These are phyloP conservation scores for Phytopythium sindhum DNA, from an alignment of 352 stramenopile species.

Conservation along the genomic window DNA sequence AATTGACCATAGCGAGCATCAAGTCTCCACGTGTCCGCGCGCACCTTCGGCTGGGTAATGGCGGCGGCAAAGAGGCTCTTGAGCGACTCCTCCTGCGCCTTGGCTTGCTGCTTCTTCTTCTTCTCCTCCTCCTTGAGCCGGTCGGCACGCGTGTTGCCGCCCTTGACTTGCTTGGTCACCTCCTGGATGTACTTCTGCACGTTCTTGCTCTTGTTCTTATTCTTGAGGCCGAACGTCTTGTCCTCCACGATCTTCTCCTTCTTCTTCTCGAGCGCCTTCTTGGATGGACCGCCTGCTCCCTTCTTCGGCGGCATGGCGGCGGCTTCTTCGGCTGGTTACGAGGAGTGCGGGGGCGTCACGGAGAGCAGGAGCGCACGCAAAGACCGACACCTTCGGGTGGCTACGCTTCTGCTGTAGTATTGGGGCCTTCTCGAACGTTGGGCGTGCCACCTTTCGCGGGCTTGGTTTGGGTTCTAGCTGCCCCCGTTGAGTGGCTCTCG, in stretches of 20 bases:
- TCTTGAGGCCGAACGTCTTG: conserved; percentile 99
- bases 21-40: too few species aligned
- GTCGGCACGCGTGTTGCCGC: conserved; percentile 69
- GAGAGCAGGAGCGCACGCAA: background rate
- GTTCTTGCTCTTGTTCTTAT: conserved; percentile 99
- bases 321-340: background rate
- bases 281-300: conserved; percentile 45
- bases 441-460: too few species aligned
- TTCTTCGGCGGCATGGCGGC: conserved; percentile 78
- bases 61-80: conserved; percentile 82
- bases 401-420: background rate
- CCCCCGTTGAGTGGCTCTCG: background rate
- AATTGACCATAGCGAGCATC: too few species aligned
- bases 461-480: too few species aligned
- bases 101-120: conserved; percentile 77
- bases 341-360: background rate
- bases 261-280: conserved; percentile 89
- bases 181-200: conserved; percentile 93
- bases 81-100: conserved; percentile 82
- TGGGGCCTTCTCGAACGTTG: background rate
- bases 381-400: background rate
- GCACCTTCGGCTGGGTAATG: conserved; percentile 85
- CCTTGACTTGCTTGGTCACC: conserved; percentile 89
- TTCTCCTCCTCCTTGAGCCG: conserved; percentile 72
- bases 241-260: conserved; percentile 95